Percentiles rank a stretch among this genome's conserved stretches.
Evolutionary conservation across 176 grass and related monocot species (phyloP).

Genomic region (Aegilops longissima): DNA sequence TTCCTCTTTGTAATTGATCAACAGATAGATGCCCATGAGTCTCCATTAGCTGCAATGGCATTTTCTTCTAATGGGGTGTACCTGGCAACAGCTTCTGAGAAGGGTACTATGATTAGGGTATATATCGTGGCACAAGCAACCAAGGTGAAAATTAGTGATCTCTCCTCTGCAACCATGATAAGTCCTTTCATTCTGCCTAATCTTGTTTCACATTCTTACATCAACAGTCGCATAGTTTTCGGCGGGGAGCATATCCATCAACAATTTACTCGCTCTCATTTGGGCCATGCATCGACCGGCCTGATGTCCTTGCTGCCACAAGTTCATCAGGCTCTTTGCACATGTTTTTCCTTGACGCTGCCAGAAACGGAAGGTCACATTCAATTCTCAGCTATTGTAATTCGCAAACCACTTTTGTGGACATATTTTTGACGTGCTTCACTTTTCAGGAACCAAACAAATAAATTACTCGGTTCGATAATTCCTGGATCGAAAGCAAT

Average conservation of each 20-base stretch:
- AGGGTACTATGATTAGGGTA: constrained; percentile 92
- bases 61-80: constrained; percentile 85
- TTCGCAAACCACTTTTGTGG: not conserved
- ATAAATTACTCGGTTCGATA: constrained; percentile 68
- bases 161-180: not conserved
- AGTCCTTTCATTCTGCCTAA: constrained; percentile 10
- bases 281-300: constrained; percentile 62
- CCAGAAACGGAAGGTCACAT: constrained; percentile 76
- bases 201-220: constrained; percentile 20
- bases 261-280: constrained; percentile 88
- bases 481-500: constrained; percentile 68
- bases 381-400: not conserved
- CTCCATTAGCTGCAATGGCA: constrained; percentile 73
- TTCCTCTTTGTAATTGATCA: constrained; percentile 7
- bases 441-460: constrained; percentile 61
- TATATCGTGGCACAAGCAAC: constrained; percentile 81
- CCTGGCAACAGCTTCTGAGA: constrained; percentile 90
- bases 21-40: constrained; percentile 95
- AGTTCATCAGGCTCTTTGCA: constrained; percentile 97
- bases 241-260: constrained; percentile 91
- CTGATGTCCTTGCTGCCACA: constrained; percentile 80
- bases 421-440: constrained; percentile 13
- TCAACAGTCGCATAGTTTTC: constrained; percentile 80
- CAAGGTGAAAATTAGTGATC: constrained; percentile 48
- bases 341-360: constrained; percentile 73